Evolutionary conservation across 352 stramenopile genomes (phyloP).

Genomic region (Globisporangium cylindrosporum): DNA sequence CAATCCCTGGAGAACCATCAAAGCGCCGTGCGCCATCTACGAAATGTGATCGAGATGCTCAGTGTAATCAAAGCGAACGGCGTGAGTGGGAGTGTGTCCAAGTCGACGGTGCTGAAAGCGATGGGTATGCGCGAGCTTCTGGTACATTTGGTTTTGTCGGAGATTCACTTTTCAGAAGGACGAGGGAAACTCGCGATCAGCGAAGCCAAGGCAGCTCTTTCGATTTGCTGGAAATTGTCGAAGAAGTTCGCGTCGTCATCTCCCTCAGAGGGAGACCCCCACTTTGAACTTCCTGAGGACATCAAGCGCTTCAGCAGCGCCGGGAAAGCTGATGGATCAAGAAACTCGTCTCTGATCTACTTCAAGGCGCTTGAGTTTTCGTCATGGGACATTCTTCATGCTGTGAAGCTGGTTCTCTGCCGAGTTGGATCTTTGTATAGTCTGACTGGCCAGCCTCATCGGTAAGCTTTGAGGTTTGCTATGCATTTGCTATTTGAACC

Average conservation of each 20-base stretch:
- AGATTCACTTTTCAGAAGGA: constrained; percentile 55
- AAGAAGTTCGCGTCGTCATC: constrained; percentile 34
- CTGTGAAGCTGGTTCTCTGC: constrained; percentile 53
- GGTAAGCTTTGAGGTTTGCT: constrained; percentile 24
- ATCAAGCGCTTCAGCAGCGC: constrained; percentile 18
- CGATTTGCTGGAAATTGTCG: constrained; percentile 65
- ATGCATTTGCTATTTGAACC: neutral
- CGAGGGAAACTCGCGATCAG: constrained; percentile 36
- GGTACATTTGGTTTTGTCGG: constrained; percentile 44
- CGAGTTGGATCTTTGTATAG: constrained; percentile 60
- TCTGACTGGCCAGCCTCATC: constrained; percentile 43
- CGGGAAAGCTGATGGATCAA: constrained; percentile 6
- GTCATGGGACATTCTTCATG: constrained; percentile 67
- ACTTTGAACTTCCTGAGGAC: constrained; percentile 42
- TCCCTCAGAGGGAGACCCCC: constrained; percentile 12
- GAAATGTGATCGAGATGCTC: constrained; percentile 10
- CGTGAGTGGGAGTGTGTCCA: neutral
- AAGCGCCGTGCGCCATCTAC: constrained; percentile 29
- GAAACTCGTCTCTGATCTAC: constrained; percentile 31
- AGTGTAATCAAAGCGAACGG: constrained; percentile 14
- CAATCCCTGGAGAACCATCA: constrained; percentile 9
- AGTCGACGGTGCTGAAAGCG: constrained; percentile 26
- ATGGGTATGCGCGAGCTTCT: constrained; percentile 53
- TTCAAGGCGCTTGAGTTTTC: constrained; percentile 70
- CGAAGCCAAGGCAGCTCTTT: constrained; percentile 57